phyloP scores from a whole-genome alignment of 805 yeast species.

The Ogataea thermomethanolica region DNA sequence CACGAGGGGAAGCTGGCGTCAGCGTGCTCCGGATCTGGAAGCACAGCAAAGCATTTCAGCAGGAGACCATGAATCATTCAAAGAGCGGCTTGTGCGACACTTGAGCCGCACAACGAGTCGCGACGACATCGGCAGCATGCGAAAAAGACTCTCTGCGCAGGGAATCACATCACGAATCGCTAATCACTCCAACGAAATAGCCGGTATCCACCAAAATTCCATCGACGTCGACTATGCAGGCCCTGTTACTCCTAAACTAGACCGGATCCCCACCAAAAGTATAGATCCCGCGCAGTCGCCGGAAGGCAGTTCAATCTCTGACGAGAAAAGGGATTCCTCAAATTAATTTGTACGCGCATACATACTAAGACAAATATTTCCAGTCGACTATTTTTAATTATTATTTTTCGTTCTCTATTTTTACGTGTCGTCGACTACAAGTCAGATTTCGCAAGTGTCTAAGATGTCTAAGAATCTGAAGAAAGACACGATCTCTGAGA shows the following conservation, averaged over 20 bases:
- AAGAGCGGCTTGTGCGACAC: slow-evolving; percentile 25
- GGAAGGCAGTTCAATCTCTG: slow-evolving; percentile 1
- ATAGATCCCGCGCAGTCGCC: not conserved
- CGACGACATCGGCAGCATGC: slow-evolving; percentile 29
- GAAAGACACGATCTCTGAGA: slow-evolving; percentile 24
- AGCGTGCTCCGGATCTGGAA: slow-evolving; percentile 24
- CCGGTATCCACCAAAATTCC: slow-evolving; percentile 37
- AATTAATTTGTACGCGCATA: not conserved
- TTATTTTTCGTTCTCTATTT: slow-evolving; percentile 4
- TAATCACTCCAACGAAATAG: slow-evolving; percentile 41
- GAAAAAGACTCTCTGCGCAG: slow-evolving; percentile 33
- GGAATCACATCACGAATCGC: slow-evolving; percentile 42
- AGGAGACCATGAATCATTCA: slow-evolving; percentile 1
- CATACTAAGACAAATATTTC: not conserved
- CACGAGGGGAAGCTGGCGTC: slow-evolving; percentile 20
- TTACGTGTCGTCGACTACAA: slow-evolving; percentile 10
- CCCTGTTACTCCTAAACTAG: not conserved
- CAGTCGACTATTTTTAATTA: not conserved
- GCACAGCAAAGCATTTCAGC: slow-evolving; percentile 9
- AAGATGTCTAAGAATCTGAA: slow-evolving; percentile 7
- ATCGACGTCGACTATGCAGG: slow-evolving; percentile 12
- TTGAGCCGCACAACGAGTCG: slow-evolving; percentile 32
- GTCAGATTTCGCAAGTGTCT: slow-evolving; percentile 4
- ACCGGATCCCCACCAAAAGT: not conserved
- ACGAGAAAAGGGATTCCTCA: slow-evolving; percentile 1